Evolutionary conservation across 1,139 yeast species (phyloP).

Genomic region (Komagataea norvegica): DNA sequence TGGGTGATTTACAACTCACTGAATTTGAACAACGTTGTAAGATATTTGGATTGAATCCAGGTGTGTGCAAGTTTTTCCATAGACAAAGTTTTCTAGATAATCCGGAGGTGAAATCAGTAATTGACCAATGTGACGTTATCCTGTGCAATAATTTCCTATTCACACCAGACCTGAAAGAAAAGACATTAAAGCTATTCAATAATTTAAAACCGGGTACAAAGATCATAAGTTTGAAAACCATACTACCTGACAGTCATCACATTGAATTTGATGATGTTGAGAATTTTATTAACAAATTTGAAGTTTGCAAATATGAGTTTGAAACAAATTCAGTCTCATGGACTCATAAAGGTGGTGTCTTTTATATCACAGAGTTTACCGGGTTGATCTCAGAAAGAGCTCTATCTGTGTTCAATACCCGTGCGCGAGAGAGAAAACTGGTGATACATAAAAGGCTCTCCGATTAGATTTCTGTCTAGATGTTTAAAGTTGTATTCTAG

Average conservation of each 20-base stretch:
- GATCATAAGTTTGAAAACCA: slow-evolving; percentile 72
- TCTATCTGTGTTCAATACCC: slow-evolving; percentile 30
- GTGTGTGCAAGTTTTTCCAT: slow-evolving; percentile 54
- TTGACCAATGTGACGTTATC: slow-evolving; percentile 64
- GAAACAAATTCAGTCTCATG: slow-evolving; percentile 77
- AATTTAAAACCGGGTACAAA: slow-evolving; percentile 71
- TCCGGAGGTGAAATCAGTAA: slow-evolving; percentile 45
- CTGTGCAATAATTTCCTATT: slow-evolving; percentile 81
- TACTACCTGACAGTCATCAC: slow-evolving; percentile 52
- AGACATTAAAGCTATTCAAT: slow-evolving; percentile 59
- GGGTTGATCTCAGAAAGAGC: slow-evolving; percentile 17
- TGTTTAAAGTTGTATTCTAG: no score
- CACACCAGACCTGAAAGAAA: slow-evolving; percentile 64
- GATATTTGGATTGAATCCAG: slow-evolving; percentile 58
- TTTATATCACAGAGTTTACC: slow-evolving; percentile 59
- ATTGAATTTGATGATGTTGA: slow-evolving; percentile 49
- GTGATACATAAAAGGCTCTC: slow-evolving; percentile 5
- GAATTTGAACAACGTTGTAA: slow-evolving; percentile 57
- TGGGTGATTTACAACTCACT: slow-evolving; percentile 55
- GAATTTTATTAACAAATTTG: slow-evolving; percentile 58
- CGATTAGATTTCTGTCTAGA: no score
- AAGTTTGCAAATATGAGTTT: slow-evolving; percentile 61
- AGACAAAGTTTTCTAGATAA: slow-evolving; percentile 72
- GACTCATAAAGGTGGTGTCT: slow-evolving; percentile 83
- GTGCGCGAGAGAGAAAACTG: slow-evolving; percentile 19